A percentile compares a stretch with the other conserved stretches of the same genome.
phyloP scores from a whole-genome alignment of 1,139 yeast genomes.

The Suhomyces atakaporum region DNA sequence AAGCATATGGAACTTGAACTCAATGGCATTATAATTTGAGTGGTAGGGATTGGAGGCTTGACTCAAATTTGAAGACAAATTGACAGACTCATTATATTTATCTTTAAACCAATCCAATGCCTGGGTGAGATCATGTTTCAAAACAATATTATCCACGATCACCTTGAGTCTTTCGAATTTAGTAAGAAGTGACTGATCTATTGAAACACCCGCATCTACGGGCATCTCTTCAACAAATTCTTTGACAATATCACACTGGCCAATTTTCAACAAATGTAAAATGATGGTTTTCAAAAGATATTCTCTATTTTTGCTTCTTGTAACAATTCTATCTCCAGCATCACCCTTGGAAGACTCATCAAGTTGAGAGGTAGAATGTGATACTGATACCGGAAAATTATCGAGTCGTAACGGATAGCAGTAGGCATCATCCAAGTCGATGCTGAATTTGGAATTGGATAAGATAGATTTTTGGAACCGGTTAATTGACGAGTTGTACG shows the following conservation, averaged over 20 bases:
- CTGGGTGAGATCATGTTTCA: constrained; percentile 34
- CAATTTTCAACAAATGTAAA: constrained; percentile 44
- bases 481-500: constrained; percentile 41
- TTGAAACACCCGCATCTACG: constrained; percentile 18
- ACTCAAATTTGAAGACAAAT: constrained; percentile 5
- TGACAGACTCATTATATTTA: constrained; percentile 21
- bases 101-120: constrained; percentile 41
- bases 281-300: constrained; percentile 44
- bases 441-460: constrained; percentile 30
- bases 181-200: constrained; percentile 28
- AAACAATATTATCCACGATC: constrained; percentile 39
- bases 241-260: constrained; percentile 42
- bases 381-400: constrained; percentile 28
- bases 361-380: neutral
- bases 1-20: constrained; percentile 64
- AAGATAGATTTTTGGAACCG: constrained; percentile 40
- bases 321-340: too few relatives aligned
- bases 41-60: constrained; percentile 6
- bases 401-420: constrained; percentile 41
- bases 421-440: constrained; percentile 48
- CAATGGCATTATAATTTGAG: constrained; percentile 32
- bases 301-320: constrained; percentile 28
- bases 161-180: constrained; percentile 35
- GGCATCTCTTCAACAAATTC: constrained; percentile 32
- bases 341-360: too few relatives aligned